phyloP scores from a whole-genome alignment of 768 basidiomycete genomes.

The Fomitopsis pulvina region DNA sequence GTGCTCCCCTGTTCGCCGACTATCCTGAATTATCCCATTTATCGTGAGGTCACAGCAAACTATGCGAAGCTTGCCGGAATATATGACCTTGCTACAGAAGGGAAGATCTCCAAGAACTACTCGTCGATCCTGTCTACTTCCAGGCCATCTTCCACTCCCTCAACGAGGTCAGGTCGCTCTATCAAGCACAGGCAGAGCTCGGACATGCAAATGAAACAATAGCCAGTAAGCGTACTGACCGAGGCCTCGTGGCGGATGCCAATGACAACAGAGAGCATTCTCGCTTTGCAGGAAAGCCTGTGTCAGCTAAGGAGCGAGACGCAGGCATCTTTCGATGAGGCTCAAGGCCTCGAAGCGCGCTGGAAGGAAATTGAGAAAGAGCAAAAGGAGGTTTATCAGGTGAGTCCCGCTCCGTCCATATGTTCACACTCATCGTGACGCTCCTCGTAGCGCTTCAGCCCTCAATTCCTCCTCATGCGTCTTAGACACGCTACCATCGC shows the following conservation, averaged over 20 bases:
- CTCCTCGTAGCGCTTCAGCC: slow-evolving; percentile 62
- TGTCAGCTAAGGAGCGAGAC: slow-evolving; percentile 77
- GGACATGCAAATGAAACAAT: slow-evolving; percentile 82
- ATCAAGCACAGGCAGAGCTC: slow-evolving; percentile 71
- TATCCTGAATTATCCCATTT: slow-evolving; percentile 70
- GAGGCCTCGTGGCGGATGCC: background rate
- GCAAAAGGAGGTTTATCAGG: slow-evolving; percentile 87
- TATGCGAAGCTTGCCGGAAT: background rate
- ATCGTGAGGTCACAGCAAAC: slow-evolving; percentile 41
- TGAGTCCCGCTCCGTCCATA: slow-evolving; percentile 20
- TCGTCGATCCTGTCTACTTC: slow-evolving; percentile 77
- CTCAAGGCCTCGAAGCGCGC: slow-evolving; percentile 69
- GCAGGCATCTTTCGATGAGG: slow-evolving; percentile 82
- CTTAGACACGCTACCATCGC: slow-evolving; percentile 82
- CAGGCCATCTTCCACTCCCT: slow-evolving; percentile 84
- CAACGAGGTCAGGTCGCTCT: slow-evolving; percentile 63
- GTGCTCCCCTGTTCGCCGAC: slow-evolving; percentile 34
- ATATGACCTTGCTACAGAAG: slow-evolving; percentile 40
- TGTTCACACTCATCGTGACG: background rate
- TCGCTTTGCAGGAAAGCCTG: slow-evolving; percentile 68
- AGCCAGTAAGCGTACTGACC: slow-evolving; percentile 50
- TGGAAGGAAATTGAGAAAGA: slow-evolving; percentile 88
- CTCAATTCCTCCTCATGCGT: slow-evolving; percentile 84
- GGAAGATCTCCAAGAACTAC: slow-evolving; percentile 85
- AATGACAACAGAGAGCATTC: slow-evolving; percentile 53